Percentiles rank a stretch among this genome's conserved stretches.
These are phyloP conservation scores for Cordyceps fumosorosea DNA, from an alignment of 2,329 filamentous ascomycete genomes.

Conservation along the genomic window DNA sequence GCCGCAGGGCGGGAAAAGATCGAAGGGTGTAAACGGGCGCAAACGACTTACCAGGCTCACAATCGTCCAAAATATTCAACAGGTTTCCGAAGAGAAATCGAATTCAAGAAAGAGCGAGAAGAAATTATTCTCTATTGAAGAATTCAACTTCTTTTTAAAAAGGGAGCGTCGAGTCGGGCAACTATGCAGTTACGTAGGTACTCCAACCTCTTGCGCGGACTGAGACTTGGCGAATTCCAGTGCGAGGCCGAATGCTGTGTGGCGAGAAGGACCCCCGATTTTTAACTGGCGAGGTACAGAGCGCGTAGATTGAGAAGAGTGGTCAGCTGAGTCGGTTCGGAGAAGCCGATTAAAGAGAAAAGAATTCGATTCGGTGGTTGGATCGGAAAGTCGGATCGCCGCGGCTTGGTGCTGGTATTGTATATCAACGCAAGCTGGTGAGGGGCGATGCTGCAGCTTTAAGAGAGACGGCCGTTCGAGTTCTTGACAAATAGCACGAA, in stretches of 20 bases:
- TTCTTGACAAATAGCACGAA: not conserved
- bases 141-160: not conserved
- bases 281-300: constrained; percentile 2
- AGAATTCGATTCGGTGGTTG: constrained; percentile 3
- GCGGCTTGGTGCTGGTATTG: not conserved
- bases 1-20: not conserved
- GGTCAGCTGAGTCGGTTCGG: not conserved
- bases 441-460: not conserved
- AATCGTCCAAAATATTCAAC: not conserved
- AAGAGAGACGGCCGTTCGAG: not conserved
- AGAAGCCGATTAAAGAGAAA: not conserved
- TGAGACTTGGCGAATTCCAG: constrained; percentile 13
- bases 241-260: constrained; percentile 3
- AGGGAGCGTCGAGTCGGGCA: not conserved
- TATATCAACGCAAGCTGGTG: not conserved
- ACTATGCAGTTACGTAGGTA: constrained; percentile 1
- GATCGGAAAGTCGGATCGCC: not conserved
- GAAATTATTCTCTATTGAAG: not conserved
- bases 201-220: constrained; percentile 8
- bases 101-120: not conserved
- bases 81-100: not conserved
- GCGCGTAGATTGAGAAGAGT: not conserved
- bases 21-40: not conserved
- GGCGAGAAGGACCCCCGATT: not conserved
- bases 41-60: constrained; percentile 5